Evolutionary conservation across 192 early-diverging fungal genomes (phyloP).

Genomic region (Entomortierella parvispora): DNA sequence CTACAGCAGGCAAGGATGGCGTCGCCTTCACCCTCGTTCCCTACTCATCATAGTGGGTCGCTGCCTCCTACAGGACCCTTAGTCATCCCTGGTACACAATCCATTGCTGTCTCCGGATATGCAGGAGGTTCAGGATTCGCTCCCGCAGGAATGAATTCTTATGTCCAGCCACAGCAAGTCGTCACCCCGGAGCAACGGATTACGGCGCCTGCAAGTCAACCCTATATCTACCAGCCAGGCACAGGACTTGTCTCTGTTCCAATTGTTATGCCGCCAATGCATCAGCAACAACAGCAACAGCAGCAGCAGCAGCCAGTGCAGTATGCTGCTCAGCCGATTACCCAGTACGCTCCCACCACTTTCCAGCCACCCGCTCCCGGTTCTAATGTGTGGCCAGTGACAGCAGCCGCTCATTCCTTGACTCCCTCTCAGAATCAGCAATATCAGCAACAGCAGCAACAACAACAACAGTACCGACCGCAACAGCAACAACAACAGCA

Average conservation of each 20-base stretch:
- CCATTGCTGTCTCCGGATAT: slow-evolving; percentile 2
- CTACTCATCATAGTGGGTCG: slow-evolving; percentile 9
- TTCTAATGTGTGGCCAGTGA: background rate
- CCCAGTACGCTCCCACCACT: background rate
- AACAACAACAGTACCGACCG: background rate
- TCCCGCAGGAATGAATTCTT: background rate
- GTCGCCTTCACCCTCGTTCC: background rate
- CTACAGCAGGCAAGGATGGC: background rate
- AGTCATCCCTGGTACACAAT: background rate
- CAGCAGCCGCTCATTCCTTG: too few species aligned
- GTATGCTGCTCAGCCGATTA: background rate
- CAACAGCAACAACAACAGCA: background rate
- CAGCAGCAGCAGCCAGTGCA: slow-evolving; percentile 2
- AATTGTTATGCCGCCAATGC: slow-evolving; percentile 2
- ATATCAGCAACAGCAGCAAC: slow-evolving; percentile 3
- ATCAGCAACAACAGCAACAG: slow-evolving; percentile 9
- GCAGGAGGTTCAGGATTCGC: background rate
- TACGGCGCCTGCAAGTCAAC: slow-evolving; percentile 25
- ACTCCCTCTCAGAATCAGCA: background rate
- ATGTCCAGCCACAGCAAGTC: background rate
- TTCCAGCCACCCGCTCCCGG: background rate
- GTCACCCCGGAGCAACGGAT: background rate
- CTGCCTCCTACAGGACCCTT: slow-evolving; percentile 5
- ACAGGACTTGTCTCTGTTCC: slow-evolving; percentile 44
- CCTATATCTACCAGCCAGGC: slow-evolving; percentile 41